Conservation (phyloP, 805 yeast genomes). For the Spathaspora gorwiae region DNA sequence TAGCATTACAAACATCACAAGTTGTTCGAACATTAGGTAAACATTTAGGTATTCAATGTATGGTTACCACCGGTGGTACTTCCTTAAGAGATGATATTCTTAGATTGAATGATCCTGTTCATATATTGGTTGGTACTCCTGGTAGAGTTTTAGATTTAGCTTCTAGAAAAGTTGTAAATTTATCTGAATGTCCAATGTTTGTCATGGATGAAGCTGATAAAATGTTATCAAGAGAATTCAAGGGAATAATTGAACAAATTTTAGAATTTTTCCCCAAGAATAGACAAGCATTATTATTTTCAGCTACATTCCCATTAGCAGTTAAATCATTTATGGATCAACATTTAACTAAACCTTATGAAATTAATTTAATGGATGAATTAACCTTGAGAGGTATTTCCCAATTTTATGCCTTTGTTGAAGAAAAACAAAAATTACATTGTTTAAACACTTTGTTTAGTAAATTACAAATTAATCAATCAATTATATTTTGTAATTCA, state of each 20-base stretch:
- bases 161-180: constrained; percentile 78
- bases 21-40: constrained; percentile 94
- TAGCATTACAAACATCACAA: constrained; percentile 95
- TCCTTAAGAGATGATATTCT: constrained; percentile 88
- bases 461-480: constrained; percentile 91
- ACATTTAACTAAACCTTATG: constrained; percentile 87
- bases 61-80: constrained; percentile 99
- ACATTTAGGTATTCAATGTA: constrained; percentile 85
- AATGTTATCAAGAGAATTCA: constrained; percentile 88
- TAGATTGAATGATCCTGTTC: constrained; percentile 89
- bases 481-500: constrained; percentile 95
- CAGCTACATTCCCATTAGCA: constrained; percentile 94
- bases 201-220: constrained; percentile 99
- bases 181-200: constrained; percentile 79
- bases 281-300: constrained; percentile 77
- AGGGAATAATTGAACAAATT: constrained; percentile 80
- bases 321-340: constrained; percentile 90
- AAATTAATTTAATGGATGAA: constrained; percentile 96
- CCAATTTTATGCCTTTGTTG: constrained; percentile 97
- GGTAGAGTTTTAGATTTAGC: constrained; percentile 96
- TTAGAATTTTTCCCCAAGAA: constrained; percentile 67
- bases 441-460: constrained; percentile 93
- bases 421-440: constrained; percentile 91
- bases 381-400: constrained; percentile 93
- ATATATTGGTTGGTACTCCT: constrained; percentile 93